Conservation (phyloP, 73 alveolate species). For the Paramecium bursaria region DNA sequence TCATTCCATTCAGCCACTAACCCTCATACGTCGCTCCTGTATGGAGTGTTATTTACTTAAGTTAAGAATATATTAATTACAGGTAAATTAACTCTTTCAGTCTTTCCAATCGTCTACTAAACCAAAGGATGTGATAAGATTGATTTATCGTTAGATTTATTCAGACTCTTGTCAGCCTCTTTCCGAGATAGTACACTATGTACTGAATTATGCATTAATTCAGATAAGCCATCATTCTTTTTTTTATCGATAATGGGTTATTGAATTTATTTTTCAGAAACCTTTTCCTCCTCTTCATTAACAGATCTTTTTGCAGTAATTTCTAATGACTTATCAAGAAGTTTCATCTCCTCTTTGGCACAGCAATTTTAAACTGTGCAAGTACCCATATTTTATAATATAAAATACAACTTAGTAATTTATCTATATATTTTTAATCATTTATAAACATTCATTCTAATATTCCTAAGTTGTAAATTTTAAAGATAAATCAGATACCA, state of each 20-base stretch:
- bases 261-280: not conserved
- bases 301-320: not conserved
- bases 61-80: not conserved
- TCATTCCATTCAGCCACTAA: slow-evolving; percentile 33
- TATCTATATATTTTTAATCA: too few species aligned
- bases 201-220: slow-evolving; percentile 9
- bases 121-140: not conserved
- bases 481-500: too few species aligned
- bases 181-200: slow-evolving; percentile 35
- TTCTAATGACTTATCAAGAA: not conserved
- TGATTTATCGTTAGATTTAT: not conserved
- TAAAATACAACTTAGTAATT: too few species aligned
- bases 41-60: slow-evolving; percentile 21
- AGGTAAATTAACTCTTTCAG: slow-evolving; percentile 20
- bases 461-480: too few species aligned
- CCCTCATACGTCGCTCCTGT: slow-evolving; percentile 67
- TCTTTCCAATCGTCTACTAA: not conserved
- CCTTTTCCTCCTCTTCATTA: slow-evolving; percentile 1
- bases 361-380: slow-evolving; percentile 7
- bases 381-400: too few species aligned
- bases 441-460: too few species aligned
- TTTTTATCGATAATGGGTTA: not conserved
- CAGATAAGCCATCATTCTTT: slow-evolving; percentile 27
- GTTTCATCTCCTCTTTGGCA: not conserved
- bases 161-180: slow-evolving; percentile 2